phyloP scores from a whole-genome alignment of 208 protist genomes.

The Trypanosoma conorhini region DNA sequence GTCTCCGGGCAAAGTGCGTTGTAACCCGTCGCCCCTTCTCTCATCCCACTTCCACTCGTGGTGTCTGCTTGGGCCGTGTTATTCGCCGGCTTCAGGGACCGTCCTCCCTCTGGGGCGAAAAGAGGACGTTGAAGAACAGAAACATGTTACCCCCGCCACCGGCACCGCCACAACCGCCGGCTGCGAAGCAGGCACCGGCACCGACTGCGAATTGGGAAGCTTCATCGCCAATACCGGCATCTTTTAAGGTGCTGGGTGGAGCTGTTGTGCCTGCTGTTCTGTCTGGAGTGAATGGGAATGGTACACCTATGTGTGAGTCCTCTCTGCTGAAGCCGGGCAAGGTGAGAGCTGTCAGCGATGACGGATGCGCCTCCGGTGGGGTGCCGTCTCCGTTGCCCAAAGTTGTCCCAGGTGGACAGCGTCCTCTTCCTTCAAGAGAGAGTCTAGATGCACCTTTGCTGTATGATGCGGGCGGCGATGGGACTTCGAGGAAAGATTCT shows the following conservation, averaged over 20 bases:
- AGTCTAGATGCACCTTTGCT: background rate
- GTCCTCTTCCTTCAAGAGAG: background rate
- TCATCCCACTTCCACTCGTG: background rate
- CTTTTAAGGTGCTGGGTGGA: background rate
- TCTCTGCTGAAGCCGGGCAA: background rate
- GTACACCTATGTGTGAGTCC: background rate
- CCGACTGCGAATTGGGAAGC: slow-evolving; percentile 8
- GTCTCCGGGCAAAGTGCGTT: too few species aligned
- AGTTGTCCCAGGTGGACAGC: background rate
- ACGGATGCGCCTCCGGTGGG: background rate
- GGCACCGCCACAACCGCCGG: slow-evolving; percentile 1
- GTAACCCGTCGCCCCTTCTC: background rate
- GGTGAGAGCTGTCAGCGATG: background rate
- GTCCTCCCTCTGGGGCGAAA: background rate
- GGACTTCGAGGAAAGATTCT: background rate
- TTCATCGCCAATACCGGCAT: background rate
- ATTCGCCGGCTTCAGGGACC: background rate
- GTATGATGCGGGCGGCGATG: background rate
- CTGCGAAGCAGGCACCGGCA: background rate
- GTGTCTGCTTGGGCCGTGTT: background rate
- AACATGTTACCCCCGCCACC: slow-evolving; percentile 13
- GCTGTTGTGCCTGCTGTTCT: background rate
- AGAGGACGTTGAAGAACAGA: background rate
- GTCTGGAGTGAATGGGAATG: background rate
- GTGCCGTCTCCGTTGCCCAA: background rate